Percentiles rank a stretch among this genome's conserved stretches.
Evolutionary conservation across 371 early-diverging fungal genomes (phyloP).

Genomic region (Batkoa obscura): DNA sequence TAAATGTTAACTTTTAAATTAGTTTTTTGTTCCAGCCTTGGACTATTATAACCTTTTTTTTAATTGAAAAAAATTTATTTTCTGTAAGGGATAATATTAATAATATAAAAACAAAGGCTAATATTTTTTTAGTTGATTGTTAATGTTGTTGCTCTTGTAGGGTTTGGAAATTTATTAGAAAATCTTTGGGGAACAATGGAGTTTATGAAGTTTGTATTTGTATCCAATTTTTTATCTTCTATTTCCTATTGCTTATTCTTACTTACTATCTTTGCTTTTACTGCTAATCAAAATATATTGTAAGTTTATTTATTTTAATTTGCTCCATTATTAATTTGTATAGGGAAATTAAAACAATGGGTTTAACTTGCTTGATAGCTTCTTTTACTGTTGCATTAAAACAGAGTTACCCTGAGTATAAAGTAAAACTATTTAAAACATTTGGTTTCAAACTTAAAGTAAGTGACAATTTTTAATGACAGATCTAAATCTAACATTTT

Average conservation of each 20-base stretch:
- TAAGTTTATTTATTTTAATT: neutral
- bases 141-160: slow-evolving; percentile 14
- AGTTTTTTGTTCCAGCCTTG: slow-evolving; percentile 4
- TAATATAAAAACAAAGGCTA: neutral
- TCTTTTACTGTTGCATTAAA: slow-evolving; percentile 13
- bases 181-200: slow-evolving; percentile 53
- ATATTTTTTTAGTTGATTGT: slow-evolving; percentile 10
- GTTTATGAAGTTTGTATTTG: slow-evolving; percentile 32
- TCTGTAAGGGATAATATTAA: neutral
- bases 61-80: neutral
- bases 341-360: neutral
- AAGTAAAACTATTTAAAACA: slow-evolving; percentile 16
- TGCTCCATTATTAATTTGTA: neutral
- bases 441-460: slow-evolving; percentile 10
- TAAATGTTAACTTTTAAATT: neutral
- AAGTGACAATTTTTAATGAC: neutral
- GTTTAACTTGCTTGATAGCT: slow-evolving; percentile 3
- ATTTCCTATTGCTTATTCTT: slow-evolving; percentile 30
- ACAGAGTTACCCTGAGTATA: slow-evolving; percentile 1
- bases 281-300: neutral
- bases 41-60: slow-evolving; percentile 1
- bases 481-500: slow-evolving; percentile 1
- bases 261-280: neutral
- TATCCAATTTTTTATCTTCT: slow-evolving; percentile 33
- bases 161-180: slow-evolving; percentile 55